Evolutionary conservation across 1,139 yeast genomes (phyloP), one percentile per base, ranked within the genome.

Genomic region (Hyphopichia khmerensis): DNA sequence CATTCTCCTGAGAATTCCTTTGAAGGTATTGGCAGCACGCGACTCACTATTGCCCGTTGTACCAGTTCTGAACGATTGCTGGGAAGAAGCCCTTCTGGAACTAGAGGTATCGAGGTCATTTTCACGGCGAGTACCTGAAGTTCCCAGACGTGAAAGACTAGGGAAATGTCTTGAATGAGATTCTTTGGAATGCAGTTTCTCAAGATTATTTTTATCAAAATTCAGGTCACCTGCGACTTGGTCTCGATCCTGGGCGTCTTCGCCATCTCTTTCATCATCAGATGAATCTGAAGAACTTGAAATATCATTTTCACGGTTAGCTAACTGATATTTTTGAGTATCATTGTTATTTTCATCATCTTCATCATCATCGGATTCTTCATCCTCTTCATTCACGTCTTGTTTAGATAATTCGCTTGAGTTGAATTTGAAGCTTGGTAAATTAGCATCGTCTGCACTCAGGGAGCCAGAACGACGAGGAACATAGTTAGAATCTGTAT

Each of bases 1-100:
- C 58, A 70, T 65, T 45, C 60, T 68, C 13, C 75, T 58, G 18
- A 70, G 52, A 15, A 70, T 64, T 19, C 63, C 67, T 50, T 54
- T 65, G 36, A 67, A 50, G 2, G 18, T 19, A 18, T 32, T 32
- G 17, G 6, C 17, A 16, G 33, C 15, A 26, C 16, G 41, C 29
- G 19, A 33, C 9, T 44, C 39, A n/a, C 40, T 45, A 6, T 4
- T n/a, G 4, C 33, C 33, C 4, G 29, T 26, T 3, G 29, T 26
- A 26, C 29, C 29, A 6, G 43, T 32, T 32, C 14, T 32, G 9
- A 18, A 32, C 4, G 34, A 32, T 6, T 32, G 34, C 11, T n/a
- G 14, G 6, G 34, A 32, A 17, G 34, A 16, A 10, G 21, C n/a
- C 11, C 23, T 32, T 30, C 33, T 30, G 3, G 10, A 14, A 30